Evolutionary conservation across 2,329 filamentous ascomycete genomes (phyloP).

Genomic region (Xylariaceae sp.): DNA sequence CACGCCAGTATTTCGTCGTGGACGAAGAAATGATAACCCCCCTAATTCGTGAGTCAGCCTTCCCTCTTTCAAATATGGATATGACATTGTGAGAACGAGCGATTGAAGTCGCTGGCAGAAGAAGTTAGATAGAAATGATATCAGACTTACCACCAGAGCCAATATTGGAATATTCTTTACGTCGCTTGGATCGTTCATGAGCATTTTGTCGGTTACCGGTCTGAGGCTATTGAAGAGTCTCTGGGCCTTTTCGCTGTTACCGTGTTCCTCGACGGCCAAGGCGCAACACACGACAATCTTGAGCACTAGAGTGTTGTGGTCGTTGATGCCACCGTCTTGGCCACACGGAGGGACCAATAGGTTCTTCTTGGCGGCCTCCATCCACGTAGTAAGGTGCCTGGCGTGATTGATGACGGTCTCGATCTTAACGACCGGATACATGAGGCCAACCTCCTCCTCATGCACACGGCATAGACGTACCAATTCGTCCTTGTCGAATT

Average conservation of each 20-base stretch:
- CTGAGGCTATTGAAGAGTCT: slow-evolving; percentile 78
- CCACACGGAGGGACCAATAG: slow-evolving; percentile 37
- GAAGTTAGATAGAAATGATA: neutral
- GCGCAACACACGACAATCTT: slow-evolving; percentile 84
- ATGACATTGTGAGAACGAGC: neutral
- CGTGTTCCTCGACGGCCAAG: slow-evolving; percentile 75
- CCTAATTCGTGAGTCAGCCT: slow-evolving; percentile 36
- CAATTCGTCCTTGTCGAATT: slow-evolving; percentile 77
- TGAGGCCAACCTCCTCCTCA: slow-evolving; percentile 87
- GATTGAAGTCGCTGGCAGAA: neutral
- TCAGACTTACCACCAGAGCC: slow-evolving; percentile 42
- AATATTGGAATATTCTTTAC: slow-evolving; percentile 54
- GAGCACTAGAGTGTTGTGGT: slow-evolving; percentile 66
- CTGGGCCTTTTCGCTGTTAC: slow-evolving; percentile 73
- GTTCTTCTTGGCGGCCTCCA: slow-evolving; percentile 56
- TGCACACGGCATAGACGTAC: slow-evolving; percentile 77
- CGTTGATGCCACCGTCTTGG: slow-evolving; percentile 45
- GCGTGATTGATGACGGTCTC: slow-evolving; percentile 71
- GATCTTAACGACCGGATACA: slow-evolving; percentile 86
- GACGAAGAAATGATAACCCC: slow-evolving; percentile 77
- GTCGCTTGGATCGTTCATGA: slow-evolving; percentile 57
- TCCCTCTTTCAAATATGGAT: neutral
- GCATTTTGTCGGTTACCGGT: slow-evolving; percentile 66
- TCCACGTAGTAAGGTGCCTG: slow-evolving; percentile 69
- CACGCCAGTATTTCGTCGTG: slow-evolving; percentile 87